These are phyloP conservation scores for Gossypium australe DNA, from an alignment of 345 rosid genomes.

Conservation along the genomic window DNA sequence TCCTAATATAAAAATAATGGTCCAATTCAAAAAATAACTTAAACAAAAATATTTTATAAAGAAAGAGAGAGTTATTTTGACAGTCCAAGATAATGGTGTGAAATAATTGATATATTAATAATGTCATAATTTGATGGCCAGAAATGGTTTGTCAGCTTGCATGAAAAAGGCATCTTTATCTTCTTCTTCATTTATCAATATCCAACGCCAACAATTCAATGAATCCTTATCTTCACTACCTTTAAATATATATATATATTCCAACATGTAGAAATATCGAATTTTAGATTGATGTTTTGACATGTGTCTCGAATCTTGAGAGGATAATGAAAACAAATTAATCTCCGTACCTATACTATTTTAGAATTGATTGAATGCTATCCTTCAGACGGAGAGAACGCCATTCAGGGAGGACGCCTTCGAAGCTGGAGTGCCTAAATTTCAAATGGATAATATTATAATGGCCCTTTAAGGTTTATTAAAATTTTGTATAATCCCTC, in stretches of 20 bases:
- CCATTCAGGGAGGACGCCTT: no score
- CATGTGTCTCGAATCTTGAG: constrained; percentile 30
- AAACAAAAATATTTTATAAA: no score
- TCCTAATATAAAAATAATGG: accelerated
- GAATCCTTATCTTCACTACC: constrained; percentile 19
- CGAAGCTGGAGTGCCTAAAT: no score
- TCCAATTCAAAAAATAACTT: accelerated
- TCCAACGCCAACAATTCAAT: constrained; percentile 12
- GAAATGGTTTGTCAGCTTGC: not conserved
- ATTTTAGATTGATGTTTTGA: not conserved
- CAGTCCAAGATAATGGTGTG: not conserved
- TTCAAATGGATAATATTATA: no score
- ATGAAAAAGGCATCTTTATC: not conserved
- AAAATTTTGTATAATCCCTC: no score
- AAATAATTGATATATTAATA: no score
- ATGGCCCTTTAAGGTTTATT: no score
- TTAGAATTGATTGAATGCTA: no score
- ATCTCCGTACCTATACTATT: no score
- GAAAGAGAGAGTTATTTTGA: not conserved
- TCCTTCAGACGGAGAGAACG: no score
- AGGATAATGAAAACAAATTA: constrained; percentile 4
- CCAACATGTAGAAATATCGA: not conserved
- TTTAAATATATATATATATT: not conserved
- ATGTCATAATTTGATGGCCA: not conserved
- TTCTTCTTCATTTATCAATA: not conserved